Conservation (phyloP, 495 filamentous ascomycete genomes). For the Aspergillus leporis region DNA sequence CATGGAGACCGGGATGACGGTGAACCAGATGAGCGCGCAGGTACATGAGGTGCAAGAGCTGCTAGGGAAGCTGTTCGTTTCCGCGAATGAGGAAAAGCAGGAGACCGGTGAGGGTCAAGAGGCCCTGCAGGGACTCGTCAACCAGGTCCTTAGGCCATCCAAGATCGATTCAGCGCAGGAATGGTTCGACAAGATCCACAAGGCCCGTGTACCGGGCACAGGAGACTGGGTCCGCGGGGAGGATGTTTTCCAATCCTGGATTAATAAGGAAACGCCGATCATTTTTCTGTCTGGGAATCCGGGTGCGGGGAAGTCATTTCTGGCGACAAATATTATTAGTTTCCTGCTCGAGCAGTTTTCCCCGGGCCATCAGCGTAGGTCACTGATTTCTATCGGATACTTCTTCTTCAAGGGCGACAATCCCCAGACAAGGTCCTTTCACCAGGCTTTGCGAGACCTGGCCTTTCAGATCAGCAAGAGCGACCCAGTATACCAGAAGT, state of each 20-base stretch:
- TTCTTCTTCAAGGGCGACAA: slow-evolving; percentile 40
- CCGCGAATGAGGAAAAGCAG: slow-evolving; percentile 1
- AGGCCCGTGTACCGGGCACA: slow-evolving; percentile 28
- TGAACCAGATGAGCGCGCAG: slow-evolving; percentile 19
- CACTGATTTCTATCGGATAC: slow-evolving; percentile 26
- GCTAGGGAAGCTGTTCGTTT: slow-evolving; percentile 8
- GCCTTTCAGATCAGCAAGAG: slow-evolving; percentile 34
- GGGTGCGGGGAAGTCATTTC: slow-evolving; percentile 37
- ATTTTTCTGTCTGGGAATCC: slow-evolving; percentile 35
- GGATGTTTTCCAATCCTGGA: slow-evolving; percentile 27
- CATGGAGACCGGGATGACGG: slow-evolving; percentile 12
- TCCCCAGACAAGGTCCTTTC: slow-evolving; percentile 26
- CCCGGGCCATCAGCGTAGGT: neutral
- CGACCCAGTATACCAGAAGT: slow-evolving; percentile 30
- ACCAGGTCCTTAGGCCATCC: slow-evolving; percentile 13
- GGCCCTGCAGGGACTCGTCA: slow-evolving; percentile 21
- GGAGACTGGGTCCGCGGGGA: slow-evolving; percentile 37
- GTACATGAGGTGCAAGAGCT: slow-evolving; percentile 19
- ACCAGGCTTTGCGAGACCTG: slow-evolving; percentile 30
- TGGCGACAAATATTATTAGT: slow-evolving; percentile 29
- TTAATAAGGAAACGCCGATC: slow-evolving; percentile 24
- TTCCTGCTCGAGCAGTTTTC: slow-evolving; percentile 20
- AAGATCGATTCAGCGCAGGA: slow-evolving; percentile 20
- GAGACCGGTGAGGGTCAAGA: slow-evolving; percentile 3
- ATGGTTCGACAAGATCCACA: slow-evolving; percentile 28